phyloP scores from a whole-genome alignment of 1,284 basidiomycete species.

The Ganoderma leucocontextum region DNA sequence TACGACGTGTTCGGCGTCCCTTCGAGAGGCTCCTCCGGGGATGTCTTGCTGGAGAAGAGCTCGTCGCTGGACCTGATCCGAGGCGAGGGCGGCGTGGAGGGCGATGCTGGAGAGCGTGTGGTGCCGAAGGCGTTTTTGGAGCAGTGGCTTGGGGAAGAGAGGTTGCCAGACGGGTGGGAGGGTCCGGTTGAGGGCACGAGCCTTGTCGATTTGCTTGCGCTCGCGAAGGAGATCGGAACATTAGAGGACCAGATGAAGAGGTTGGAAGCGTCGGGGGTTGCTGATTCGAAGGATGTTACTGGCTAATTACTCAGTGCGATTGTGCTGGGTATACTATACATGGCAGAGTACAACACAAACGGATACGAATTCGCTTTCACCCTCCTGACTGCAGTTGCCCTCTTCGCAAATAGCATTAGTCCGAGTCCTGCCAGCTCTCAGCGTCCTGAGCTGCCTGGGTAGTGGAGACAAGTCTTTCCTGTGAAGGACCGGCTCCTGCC shows the following conservation, averaged over 20 bases:
- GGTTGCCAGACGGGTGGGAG: conserved; percentile 43
- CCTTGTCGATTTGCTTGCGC: conserved; percentile 22
- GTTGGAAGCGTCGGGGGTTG: not conserved
- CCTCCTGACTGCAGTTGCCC: not conserved
- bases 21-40: not conserved
- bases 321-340: not conserved
- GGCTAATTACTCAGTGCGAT: not conserved
- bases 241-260: not conserved
- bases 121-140: conserved; percentile 39
- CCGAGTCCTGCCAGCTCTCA: conserved; percentile 7
- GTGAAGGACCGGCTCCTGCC: not conserved
- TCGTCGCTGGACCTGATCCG: not conserved
- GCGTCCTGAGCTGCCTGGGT: not conserved
- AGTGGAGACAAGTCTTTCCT: not conserved
- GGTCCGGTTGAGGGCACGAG: conserved; percentile 35
- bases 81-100: conserved; percentile 44
- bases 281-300: not conserved
- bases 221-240: conserved; percentile 36
- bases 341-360: not conserved
- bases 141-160: conserved; percentile 45
- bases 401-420: not conserved
- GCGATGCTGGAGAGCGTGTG: not conserved
- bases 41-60: not conserved
- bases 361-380: not conserved
- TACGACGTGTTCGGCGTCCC: conserved; percentile 52